Evolutionary conservation across 176 grass and related monocot genomes (phyloP), one percentile per base, ranked within the genome.

Genomic region (Juncus inflexus): DNA sequence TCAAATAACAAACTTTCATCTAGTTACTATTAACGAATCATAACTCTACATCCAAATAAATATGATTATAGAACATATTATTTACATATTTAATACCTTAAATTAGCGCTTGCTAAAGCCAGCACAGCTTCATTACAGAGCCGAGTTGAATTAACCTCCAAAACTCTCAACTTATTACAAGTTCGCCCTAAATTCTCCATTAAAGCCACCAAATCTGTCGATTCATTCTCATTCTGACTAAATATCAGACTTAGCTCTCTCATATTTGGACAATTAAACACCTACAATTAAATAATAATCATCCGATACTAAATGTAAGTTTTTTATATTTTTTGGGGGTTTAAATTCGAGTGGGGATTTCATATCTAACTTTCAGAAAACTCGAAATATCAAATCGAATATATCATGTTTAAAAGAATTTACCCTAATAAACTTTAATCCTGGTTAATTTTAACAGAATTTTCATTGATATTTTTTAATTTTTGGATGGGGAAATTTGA

Each of bases 201-300:
- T 64, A 99, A 60, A 59, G 67, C 73, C 72, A 77, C 53, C 47
- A 99, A 80, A 75, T 99, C 80, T 0, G 85, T 92, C 40, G 85
- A 84, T 69, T 97, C 80, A 58, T 84, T 86, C 74, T 88, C 77
- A 80, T 84, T 78, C 66, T 65, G 61, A 16, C 55, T 37, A 72
- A 99, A 99, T 45, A 62, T 64, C 59, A 99, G 64, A 42, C 85
- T 89, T 28, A 99, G 62, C 19, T 90, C 85, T 14, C 63, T 90
- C 78, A 99, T 67, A 67, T 89, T 92, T 50, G 83, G 83, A 61
- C 88, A 99, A 73, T 92, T 99, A 35, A 99, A 77, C 64, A 82
- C 83, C 94, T 92, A 52, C 42, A 79, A 65, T 10, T 61, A 82
- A 83, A 61, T 35, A 49, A 62, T 61, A 50, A 12, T 7, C 12